phyloP scores from a whole-genome alignment of 352 stramenopile genomes.

The Globisporangium heterothallicum region DNA sequence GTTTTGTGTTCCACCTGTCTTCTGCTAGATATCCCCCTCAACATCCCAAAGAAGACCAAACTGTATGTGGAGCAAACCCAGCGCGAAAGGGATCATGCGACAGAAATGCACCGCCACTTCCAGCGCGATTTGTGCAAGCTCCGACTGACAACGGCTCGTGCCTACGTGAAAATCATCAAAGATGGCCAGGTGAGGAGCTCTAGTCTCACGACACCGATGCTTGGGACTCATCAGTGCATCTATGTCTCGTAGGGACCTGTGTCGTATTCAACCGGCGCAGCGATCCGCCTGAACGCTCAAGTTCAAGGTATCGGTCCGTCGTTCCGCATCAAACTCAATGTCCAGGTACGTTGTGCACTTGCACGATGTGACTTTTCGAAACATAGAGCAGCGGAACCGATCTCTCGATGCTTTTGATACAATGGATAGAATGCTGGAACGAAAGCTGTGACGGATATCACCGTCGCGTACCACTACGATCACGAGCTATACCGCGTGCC shows the following conservation, averaged over 20 bases:
- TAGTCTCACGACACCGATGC: not conserved
- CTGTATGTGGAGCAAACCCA: constrained; percentile 92
- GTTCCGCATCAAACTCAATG: constrained; percentile 80
- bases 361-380: too few species aligned
- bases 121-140: constrained; percentile 89
- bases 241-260: constrained; percentile 39
- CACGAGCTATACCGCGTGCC: constrained; percentile 62
- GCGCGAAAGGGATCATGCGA: constrained; percentile 84
- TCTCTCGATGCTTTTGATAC: not conserved
- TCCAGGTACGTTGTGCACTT: constrained; percentile 36
- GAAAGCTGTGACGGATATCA: constrained; percentile 59
- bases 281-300: constrained; percentile 78
- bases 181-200: constrained; percentile 57
- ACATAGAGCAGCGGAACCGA: too few species aligned
- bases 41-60: constrained; percentile 93
- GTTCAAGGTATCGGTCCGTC: constrained; percentile 75
- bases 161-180: constrained; percentile 90
- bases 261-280: constrained; percentile 59
- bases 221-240: not conserved
- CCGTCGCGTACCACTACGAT: constrained; percentile 73
- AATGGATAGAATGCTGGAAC: constrained; percentile 50
- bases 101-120: constrained; percentile 90
- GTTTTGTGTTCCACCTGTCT: too few species aligned
- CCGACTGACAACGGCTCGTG: constrained; percentile 75
- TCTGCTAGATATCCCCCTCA: constrained; percentile 77